Base-by-base conservation (phyloP, 371 early-diverging fungal species). In the Mortierella sp. region DNA sequence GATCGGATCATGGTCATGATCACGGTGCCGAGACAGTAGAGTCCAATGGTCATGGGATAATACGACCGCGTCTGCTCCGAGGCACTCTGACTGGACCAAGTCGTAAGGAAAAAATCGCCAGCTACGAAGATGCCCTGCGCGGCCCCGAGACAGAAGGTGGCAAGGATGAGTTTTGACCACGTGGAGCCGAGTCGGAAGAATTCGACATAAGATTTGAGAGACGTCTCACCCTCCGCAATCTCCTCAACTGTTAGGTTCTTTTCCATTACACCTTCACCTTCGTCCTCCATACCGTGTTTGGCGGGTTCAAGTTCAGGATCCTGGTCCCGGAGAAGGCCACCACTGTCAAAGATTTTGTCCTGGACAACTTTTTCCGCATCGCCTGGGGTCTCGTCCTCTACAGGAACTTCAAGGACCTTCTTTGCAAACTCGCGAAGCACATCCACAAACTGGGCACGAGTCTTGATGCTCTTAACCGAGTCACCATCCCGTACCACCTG, bases 111-210 rank as follows among this genome's bases (percentile, higher is more conserved):
- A 23, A 56, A 79, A 41, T 61, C 58, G 42, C 56, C 64, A 17
- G 50, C 50, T 5, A 61, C 58, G 17, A 50, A 11, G 31, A 56
- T 48, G 12, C 50, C 52, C 46, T 70, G 70, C 17, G 57, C 70
- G 1, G 27, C 53, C 11, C 44, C 17, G 21, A 70, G 41, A 7
- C 51, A 50, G 12, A 37, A 6, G n/a, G 42, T 24, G n/a, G 50
- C 49, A 23, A 70, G 30, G n/a, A 70, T 23, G 17, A 70, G 31
- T 11, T 34, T 34, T 12, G 56, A n/a, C 42, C 56, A 41, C 0
- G 70, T 21, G 9, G 67, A 63, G 0, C 70, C 70, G 12, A 64
- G 21, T 14, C 64, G 48, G 48, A 70, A 70, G 42, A 70, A 70
- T 9, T 57, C 57, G 6, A 55, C 17, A 34, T 70, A 70, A 23